Percentiles rank a stretch among this genome's conserved stretches.
Conservation (phyloP, 306 rosid genomes). For the Dryas alaskensis region DNA sequence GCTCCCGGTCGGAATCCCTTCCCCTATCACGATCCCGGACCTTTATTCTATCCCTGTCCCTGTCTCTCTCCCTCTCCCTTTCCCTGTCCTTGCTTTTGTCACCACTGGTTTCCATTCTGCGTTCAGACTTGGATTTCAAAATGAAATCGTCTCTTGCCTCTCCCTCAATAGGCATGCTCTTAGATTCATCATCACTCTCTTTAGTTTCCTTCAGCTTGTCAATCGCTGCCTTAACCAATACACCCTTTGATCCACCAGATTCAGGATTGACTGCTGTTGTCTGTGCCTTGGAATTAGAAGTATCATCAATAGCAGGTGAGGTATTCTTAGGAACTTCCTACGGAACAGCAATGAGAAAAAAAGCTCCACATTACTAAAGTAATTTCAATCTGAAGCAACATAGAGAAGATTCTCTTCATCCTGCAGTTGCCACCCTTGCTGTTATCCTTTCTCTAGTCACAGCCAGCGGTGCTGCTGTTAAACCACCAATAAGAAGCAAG, state of each 20-base stretch:
- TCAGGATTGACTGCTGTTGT: conserved; percentile 41
- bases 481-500: conserved; percentile 7
- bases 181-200: conserved; percentile 68
- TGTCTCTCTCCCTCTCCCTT: conserved; percentile 41
- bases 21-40: conserved; percentile 77
- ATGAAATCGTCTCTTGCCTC: conserved; percentile 52
- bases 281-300: conserved; percentile 41
- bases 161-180: conserved; percentile 46
- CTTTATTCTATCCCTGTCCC: conserved; percentile 61
- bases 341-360: conserved; percentile 13
- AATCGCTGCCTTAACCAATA: conserved; percentile 38
- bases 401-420: not conserved
- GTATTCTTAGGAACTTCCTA: conserved; percentile 65
- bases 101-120: conserved; percentile 47
- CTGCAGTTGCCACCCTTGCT: not conserved
- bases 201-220: conserved; percentile 61
- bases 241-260: conserved; percentile 51
- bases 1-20: conserved; percentile 83
- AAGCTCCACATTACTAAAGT: not conserved
- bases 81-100: conserved; percentile 57
- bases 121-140: conserved; percentile 61
- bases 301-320: conserved; percentile 44
- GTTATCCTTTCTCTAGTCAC: not conserved
- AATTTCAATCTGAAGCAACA: not conserved
- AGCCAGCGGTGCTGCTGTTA: conserved; percentile 13